A percentile compares a stretch with the other conserved stretches of the same genome.
These are phyloP conservation scores for Talaromyces sp. DNA, from an alignment of 2,329 filamentous ascomycete genomes.

Conservation along the genomic window DNA sequence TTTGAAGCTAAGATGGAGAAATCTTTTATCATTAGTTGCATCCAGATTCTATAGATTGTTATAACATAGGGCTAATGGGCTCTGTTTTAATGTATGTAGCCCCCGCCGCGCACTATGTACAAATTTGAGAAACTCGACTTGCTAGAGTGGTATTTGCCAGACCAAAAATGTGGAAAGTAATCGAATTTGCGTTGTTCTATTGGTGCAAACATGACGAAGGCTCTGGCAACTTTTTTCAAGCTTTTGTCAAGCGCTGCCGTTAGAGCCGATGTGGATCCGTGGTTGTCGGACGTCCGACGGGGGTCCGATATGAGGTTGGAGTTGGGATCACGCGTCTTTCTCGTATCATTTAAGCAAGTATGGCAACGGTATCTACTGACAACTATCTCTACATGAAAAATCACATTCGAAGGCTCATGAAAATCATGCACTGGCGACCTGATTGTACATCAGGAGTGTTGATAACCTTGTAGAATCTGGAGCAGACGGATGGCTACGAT, in stretches of 20 bases:
- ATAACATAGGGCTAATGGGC: constrained; percentile 6
- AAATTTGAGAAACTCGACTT: not conserved
- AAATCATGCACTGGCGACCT: not conserved
- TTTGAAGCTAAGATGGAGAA: not conserved
- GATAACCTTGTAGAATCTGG: not conserved
- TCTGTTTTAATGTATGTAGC: not conserved
- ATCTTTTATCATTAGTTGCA: constrained; percentile 2
- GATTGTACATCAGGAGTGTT: not conserved
- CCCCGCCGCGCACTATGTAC: not conserved
- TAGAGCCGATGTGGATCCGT: constrained; percentile 12
- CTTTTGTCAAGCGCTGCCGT: constrained; percentile 3
- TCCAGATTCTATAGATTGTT: constrained; percentile 1
- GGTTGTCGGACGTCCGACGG: not conserved
- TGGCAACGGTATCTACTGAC: not conserved
- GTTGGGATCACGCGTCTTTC: not conserved
- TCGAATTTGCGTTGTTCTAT: not conserved
- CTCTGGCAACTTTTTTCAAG: constrained; percentile 3
- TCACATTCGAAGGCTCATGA: too few species aligned
- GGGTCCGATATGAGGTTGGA: not conserved
- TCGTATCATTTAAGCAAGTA: not conserved
- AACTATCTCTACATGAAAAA: too few species aligned
- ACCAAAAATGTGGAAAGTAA: not conserved
- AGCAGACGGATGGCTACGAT: not conserved
- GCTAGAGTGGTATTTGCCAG: not conserved
- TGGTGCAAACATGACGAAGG: not conserved